Evolutionary conservation across 495 filamentous ascomycete species (phyloP), one percentile per base, ranked within the genome.

Genomic region (Podospora pseudoanserina): DNA sequence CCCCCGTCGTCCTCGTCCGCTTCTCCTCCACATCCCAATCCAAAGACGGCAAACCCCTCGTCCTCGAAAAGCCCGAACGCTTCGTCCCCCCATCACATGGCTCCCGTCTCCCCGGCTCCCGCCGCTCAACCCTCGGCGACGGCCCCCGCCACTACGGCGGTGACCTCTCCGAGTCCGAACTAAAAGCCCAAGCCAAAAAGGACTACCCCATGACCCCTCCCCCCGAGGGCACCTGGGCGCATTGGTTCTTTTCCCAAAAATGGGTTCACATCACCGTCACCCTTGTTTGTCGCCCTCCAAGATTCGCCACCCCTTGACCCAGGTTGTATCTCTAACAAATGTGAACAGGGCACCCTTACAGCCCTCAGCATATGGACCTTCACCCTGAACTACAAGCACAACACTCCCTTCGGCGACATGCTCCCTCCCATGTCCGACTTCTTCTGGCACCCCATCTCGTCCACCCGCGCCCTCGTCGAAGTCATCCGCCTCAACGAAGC

Each of bases 41-140:
- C 20, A 30, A 61, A 27, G 26, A 20, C 62, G 65, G 63, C 20
- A 26, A 26, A 11, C 70, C 83, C 20, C 80, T 84, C 61, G 83
- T 91, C 1, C 89, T 97, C 67, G 88, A 86, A 65, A 90, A 95
- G 76, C 93, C 93, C 3, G 86, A 89, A 69, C 88, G 88, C 68
- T 96, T 95, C 81, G 90, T 88, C 62, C 93, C 93, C 0, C 93
- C 93, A 0, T 97, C 93, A 0, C 93, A 97, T 77, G 87, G 87
- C 30, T 78, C 88, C 28, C 85, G 89, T 1, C 82, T 89, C 70
- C 77, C 83, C 77, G 75, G 78, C 80, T 78, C 79, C 78, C 77
- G 68, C 5, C 69, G 67, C 4, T 49, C 39, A 49, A 49, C 39
- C 39, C 39, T 49, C 39, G 39, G 39, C 39, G 39, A 49, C 9